These are phyloP conservation scores for Sporothrix variecibatus DNA, from an alignment of 2,329 filamentous ascomycete genomes.

Conservation along the genomic window DNA sequence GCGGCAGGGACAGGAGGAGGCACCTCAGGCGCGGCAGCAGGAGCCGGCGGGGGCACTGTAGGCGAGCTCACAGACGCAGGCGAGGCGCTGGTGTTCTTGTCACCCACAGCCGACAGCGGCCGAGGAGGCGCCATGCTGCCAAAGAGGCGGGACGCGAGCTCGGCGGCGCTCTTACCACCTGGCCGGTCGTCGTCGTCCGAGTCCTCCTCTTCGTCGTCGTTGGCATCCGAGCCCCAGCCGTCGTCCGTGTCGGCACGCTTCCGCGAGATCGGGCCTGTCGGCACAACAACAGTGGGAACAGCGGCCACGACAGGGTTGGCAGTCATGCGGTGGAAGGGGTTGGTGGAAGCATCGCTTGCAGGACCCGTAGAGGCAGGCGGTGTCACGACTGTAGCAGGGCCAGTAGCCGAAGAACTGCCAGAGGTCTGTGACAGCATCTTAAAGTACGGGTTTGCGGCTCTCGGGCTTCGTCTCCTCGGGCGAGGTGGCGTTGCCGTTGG, in stretches of 20 bases:
- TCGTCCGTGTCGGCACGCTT: slow-evolving; percentile 60
- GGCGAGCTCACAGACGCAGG: slow-evolving; percentile 41
- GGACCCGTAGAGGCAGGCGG: slow-evolving; percentile 43
- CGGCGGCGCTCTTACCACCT: slow-evolving; percentile 80
- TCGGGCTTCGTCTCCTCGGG: slow-evolving; percentile 61
- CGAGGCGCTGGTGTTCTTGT: slow-evolving; percentile 55
- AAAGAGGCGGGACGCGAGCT: slow-evolving; percentile 91
- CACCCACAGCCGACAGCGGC: slow-evolving; percentile 79
- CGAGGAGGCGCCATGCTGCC: slow-evolving; percentile 95
- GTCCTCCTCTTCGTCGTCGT: slow-evolving; percentile 60
- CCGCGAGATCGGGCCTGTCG: slow-evolving; percentile 51
- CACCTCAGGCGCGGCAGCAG: slow-evolving; percentile 28
- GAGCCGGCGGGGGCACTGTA: slow-evolving; percentile 45
- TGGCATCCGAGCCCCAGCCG: slow-evolving; percentile 83
- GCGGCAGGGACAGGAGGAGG: slow-evolving; percentile 38
- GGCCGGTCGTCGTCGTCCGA: slow-evolving; percentile 78
- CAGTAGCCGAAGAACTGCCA: slow-evolving; percentile 51
- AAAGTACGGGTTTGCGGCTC: slow-evolving; percentile 95
- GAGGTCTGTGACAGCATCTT: slow-evolving; percentile 77
- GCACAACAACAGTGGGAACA: slow-evolving; percentile 52
- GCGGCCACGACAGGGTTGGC: slow-evolving; percentile 56
- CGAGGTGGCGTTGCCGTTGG: slow-evolving; percentile 54
- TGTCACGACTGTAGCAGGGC: not conserved
- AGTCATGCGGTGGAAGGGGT: slow-evolving; percentile 89
- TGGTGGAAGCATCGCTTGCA: slow-evolving; percentile 70